Base-by-base conservation (phyloP, 2,329 filamentous ascomycete species). In the Scedosporium apiospermum region DNA sequence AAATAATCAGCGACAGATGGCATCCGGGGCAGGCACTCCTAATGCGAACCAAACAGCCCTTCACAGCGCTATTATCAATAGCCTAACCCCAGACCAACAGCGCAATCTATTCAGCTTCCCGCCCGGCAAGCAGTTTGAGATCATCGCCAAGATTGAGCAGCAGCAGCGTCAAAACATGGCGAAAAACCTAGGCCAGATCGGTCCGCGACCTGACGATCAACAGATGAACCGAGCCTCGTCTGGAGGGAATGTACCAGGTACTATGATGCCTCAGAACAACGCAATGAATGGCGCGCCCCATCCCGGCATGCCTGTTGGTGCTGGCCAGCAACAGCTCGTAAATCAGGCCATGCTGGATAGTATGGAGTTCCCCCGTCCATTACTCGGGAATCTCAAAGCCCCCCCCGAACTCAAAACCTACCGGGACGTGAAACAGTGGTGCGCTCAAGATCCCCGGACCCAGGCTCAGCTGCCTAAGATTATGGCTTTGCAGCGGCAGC, bases 61-160 rank as follows among this genome's bases (percentile, higher is more conserved):
- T 64, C 26, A 57, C 26, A 73, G 75, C 44, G 71, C 66, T 9
- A 77, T 82, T 70, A 66, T 82, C 23, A 68, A 72, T 38, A 76
- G 72, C 55, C 77, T 87, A 73, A 70, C 71, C 1, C 71, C 72
- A 0, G 81, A 84, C 16, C 76, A 80, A 60, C 76, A 79, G 34
- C 72, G 77, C 46, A 70, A 74, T 1, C 71, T 85, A 6, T 72
- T 74, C 42, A 68, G 64, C 10, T 65, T 85, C 57, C 74, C 80
- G 0, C 75, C 74, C 0, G 80, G 83, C 1, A 82, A 82, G 69
- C 68, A 83, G 10, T 77, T 77, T 26, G 82, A 85, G 49, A 69
- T 83, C 61, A 49, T 68, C 49, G 55, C 58, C 10, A 62, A 67
- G 2, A 55, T 69, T 16, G 69, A 70, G 42, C 70, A 69, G 41